Evolutionary conservation across 306 rosid genomes (phyloP).

Genomic region (Lathyrus tuberosus): DNA sequence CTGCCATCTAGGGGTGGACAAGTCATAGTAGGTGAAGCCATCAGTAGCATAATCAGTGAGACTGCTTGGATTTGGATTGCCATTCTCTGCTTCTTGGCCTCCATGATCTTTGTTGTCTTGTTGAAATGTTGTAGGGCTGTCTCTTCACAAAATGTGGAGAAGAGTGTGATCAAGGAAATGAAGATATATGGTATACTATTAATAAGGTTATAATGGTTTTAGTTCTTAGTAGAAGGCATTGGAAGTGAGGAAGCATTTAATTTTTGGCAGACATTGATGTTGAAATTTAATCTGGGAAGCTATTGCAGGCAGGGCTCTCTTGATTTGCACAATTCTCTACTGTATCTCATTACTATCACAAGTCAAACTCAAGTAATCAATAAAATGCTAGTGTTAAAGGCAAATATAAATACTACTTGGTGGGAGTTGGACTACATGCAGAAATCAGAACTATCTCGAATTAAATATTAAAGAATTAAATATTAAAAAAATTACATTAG

Average conservation of each 20-base stretch:
- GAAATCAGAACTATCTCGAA: too few species aligned
- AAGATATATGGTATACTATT: neutral
- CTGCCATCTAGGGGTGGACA: constrained; percentile 52
- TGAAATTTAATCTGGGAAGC: constrained; percentile 42
- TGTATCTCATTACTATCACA: constrained; percentile 11
- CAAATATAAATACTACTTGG: neutral
- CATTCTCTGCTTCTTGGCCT: constrained; percentile 34
- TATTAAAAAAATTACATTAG: too few species aligned
- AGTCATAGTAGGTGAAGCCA: constrained; percentile 39
- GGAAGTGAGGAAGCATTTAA: constrained; percentile 40
- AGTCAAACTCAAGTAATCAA: neutral
- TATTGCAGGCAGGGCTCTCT: constrained; percentile 49
- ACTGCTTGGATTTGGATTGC: constrained; percentile 23
- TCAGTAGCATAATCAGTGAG: constrained; percentile 41
- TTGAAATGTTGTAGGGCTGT: neutral
- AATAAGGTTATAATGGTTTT: neutral
- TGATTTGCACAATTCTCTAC: constrained; percentile 54
- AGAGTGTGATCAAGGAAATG: neutral
- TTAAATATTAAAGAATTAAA: too few species aligned
- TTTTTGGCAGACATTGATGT: neutral
- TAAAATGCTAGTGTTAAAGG: neutral
- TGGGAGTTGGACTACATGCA: neutral
- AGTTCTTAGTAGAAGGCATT: constrained; percentile 5
- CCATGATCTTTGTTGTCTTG: constrained; percentile 12
- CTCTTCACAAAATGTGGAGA: neutral